These are phyloP conservation scores for Suhomyces ambrosiae DNA, from an alignment of 1,139 yeast species.

Conservation along the genomic window DNA sequence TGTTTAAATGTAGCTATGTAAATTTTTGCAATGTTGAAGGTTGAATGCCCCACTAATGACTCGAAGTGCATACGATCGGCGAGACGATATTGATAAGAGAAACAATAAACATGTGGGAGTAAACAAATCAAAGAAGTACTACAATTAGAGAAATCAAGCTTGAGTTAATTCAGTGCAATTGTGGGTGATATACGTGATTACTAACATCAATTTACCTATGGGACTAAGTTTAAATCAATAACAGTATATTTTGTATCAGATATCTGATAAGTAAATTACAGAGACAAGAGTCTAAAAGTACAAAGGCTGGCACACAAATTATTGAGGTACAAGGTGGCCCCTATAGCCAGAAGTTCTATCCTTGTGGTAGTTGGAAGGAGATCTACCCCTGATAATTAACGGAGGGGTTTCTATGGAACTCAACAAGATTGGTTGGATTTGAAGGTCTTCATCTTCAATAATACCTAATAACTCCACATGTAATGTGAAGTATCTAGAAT, in stretches of 20 bases:
- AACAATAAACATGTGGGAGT: no score
- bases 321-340: conserved; percentile 17
- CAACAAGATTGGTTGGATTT: conserved; percentile 43
- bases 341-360: conserved; percentile 45
- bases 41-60: background rate
- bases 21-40: no score
- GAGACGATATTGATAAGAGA: no score
- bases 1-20: no score
- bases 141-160: no score
- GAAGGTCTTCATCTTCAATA: conserved; percentile 42
- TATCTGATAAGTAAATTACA: conserved; percentile 7
- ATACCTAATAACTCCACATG: conserved; percentile 58
- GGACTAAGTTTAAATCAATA: conserved; percentile 7
- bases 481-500: conserved; percentile 52
- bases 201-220: no score
- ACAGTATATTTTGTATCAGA: conserved; percentile 4
- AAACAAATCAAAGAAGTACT: no score
- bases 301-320: conserved; percentile 1
- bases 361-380: conserved; percentile 63
- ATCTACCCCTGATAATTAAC: conserved; percentile 65
- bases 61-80: background rate
- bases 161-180: no score
- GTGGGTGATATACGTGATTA: no score
- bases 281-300: conserved; percentile 11
- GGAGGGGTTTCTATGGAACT: conserved; percentile 60